These are phyloP conservation scores for Paramecium tetraurelia DNA, from an alignment of 73 alveolate species.

Conservation along the genomic window DNA sequence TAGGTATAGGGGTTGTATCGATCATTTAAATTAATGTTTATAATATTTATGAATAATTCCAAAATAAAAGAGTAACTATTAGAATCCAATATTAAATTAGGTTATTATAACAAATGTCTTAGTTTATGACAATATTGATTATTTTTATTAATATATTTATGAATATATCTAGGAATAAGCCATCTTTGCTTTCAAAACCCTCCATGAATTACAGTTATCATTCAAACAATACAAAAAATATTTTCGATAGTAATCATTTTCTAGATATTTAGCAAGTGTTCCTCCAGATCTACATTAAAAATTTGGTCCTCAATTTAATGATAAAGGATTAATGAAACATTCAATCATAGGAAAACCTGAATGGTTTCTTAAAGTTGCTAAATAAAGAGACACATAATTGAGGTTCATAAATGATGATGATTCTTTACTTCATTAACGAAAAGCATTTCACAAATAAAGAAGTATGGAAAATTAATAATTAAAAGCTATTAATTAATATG, in stretches of 20 bases:
- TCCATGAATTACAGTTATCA: neutral
- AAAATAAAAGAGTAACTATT: neutral
- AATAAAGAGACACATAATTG: neutral
- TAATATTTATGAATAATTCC: neutral
- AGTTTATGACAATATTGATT: neutral
- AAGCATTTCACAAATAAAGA: neutral
- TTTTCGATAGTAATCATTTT: neutral
- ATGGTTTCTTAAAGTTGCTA: neutral
- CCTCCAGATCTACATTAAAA: neutral
- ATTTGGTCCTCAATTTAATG: neutral
- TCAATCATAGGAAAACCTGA: neutral
- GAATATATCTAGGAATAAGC: neutral
- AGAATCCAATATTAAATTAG: neutral
- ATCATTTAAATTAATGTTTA: neutral
- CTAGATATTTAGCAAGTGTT: neutral
- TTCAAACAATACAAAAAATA: neutral
- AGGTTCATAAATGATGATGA: slow-evolving; percentile 4
- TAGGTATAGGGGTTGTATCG: neutral
- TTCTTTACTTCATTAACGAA: neutral
- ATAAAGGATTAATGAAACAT: neutral
- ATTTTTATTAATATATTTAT: neutral
- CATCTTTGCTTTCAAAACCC: neutral
- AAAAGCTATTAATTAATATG: neutral
- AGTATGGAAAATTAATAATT: neutral
- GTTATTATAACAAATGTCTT: neutral